phyloP scores from a whole-genome alignment of 352 stramenopile genomes.

The Phytophthora foliorum region DNA sequence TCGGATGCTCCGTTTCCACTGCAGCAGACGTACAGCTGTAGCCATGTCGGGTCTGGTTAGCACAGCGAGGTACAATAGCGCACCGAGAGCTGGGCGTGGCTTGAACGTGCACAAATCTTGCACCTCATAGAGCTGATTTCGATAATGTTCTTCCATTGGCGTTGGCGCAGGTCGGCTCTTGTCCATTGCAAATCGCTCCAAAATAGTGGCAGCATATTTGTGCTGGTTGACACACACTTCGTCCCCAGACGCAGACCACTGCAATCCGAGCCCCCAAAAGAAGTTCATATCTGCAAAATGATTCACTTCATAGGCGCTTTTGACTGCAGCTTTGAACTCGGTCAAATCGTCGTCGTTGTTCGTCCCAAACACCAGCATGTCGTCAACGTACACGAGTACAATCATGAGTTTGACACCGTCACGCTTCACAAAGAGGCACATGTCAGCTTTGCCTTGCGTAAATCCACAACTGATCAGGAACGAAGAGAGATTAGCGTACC shows the following conservation, averaged over 20 bases:
- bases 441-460: slow-evolving; percentile 19
- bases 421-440: slow-evolving; percentile 31
- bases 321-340: no score
- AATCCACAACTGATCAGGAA: no score
- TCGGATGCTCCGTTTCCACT: slow-evolving; percentile 18
- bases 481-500: no score
- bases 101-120: slow-evolving; percentile 6
- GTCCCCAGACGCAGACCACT: no score
- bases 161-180: background rate
- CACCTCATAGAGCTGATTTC: slow-evolving; percentile 10
- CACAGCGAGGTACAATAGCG: slow-evolving; percentile 16
- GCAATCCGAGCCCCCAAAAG: no score
- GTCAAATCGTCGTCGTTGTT: no score
- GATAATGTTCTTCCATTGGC: slow-evolving; percentile 20
- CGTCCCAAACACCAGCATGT: no score
- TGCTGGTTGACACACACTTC: no score
- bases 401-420: slow-evolving; percentile 17
- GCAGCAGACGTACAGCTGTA: slow-evolving; percentile 13
- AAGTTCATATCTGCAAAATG: no score
- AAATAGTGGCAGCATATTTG: slow-evolving; percentile 14
- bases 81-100: slow-evolving; percentile 8
- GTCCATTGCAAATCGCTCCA: slow-evolving; percentile 10
- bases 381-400: slow-evolving; percentile 41
- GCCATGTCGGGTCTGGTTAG: slow-evolving; percentile 16
- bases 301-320: no score